These are phyloP conservation scores for Penicillium decumbens DNA, from an alignment of 2,329 filamentous ascomycete species.

Conservation along the genomic window DNA sequence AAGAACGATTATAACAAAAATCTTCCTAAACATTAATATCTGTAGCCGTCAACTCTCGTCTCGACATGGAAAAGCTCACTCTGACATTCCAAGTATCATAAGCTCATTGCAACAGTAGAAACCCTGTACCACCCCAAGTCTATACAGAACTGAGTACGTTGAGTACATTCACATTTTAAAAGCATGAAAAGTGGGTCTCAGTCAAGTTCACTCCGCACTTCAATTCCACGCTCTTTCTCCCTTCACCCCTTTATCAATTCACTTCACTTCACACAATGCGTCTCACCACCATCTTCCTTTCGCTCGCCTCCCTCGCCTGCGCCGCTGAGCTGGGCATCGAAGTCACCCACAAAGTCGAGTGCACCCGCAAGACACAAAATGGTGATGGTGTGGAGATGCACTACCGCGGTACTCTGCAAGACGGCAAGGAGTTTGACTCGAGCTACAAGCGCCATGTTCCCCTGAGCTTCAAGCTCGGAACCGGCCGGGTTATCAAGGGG, in stretches of 20 bases:
- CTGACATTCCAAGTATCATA: neutral
- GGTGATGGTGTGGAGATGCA: constrained; percentile 82
- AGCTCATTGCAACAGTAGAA: neutral
- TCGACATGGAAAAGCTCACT: neutral
- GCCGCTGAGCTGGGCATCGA: constrained; percentile 64
- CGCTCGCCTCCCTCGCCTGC: constrained; percentile 49
- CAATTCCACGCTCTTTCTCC: neutral
- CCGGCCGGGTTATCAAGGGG: constrained; percentile 84
- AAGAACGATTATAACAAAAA: neutral
- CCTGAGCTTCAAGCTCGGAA: constrained; percentile 73
- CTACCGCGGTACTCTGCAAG: constrained; percentile 76
- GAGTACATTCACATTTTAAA: neutral
- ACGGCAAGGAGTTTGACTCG: constrained; percentile 77
- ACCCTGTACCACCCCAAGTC: neutral
- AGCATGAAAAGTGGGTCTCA: neutral
- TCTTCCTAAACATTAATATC: neutral
- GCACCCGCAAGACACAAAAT: constrained; percentile 68
- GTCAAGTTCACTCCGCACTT: neutral
- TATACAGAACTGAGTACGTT: neutral
- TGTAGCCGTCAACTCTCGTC: neutral
- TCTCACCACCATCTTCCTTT: constrained; percentile 38
- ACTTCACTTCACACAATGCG: constrained; percentile 36
- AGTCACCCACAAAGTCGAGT: constrained; percentile 67
- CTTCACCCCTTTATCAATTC: neutral
- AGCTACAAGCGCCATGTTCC: constrained; percentile 72